These are phyloP conservation scores for Discostella stelligera DNA, from an alignment of 352 stramenopile genomes.

Conservation along the genomic window DNA sequence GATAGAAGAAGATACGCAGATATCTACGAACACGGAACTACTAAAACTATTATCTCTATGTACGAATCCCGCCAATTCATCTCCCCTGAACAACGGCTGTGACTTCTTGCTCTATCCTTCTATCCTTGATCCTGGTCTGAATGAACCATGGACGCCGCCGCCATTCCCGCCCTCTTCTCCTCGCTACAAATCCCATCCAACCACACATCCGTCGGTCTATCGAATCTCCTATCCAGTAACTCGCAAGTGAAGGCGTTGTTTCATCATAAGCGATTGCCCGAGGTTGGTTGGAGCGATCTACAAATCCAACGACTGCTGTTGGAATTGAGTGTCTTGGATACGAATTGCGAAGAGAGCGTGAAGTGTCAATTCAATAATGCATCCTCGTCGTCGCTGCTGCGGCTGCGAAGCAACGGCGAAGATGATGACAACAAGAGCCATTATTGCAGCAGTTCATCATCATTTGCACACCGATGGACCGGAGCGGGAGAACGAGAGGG, in stretches of 20 bases:
- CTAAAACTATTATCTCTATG: no score
- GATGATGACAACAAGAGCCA: background rate
- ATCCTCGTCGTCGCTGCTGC: background rate
- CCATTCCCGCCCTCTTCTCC: constrained; percentile 35
- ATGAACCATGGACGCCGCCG: constrained; percentile 32
- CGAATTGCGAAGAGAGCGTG: constrained; percentile 69
- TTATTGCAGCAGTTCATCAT: background rate
- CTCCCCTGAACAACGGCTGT: no score
- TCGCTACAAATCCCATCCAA: constrained; percentile 68
- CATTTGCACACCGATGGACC: constrained; percentile 61
- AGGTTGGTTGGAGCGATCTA: constrained; percentile 70
- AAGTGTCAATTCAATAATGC: constrained; percentile 14
- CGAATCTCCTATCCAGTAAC: constrained; percentile 66
- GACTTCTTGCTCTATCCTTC: no score
- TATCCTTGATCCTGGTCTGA: no score
- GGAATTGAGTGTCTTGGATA: constrained; percentile 73
- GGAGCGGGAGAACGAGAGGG: constrained; percentile 97
- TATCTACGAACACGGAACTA: no score
- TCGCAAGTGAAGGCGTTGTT: constrained; percentile 69
- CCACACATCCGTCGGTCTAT: constrained; percentile 69
- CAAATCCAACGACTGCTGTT: constrained; percentile 78
- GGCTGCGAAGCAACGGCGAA: background rate
- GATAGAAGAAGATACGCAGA: no score
- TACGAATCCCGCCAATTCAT: background rate
- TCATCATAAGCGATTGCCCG: constrained; percentile 65